phyloP scores from a whole-genome alignment of 139 green algal genomes.

The Pseudopediastrum boryanum region DNA sequence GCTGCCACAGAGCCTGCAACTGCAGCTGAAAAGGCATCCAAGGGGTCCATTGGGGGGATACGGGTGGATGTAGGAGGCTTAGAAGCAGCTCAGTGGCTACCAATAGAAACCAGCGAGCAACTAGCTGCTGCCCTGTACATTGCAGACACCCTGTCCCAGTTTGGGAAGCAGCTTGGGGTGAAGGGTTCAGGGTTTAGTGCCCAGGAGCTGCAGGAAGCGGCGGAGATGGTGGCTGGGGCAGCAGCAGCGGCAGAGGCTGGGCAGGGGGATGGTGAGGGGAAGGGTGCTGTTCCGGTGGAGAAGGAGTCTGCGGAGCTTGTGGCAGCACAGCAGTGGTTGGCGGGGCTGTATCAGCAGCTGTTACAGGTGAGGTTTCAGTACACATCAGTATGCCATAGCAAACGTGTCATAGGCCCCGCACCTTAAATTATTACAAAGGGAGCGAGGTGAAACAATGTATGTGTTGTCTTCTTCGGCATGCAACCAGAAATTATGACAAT shows the following conservation, averaged over 20 bases:
- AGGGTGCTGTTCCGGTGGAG: neutral
- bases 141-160: constrained; percentile 16
- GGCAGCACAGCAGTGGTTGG: constrained; percentile 22
- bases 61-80: neutral
- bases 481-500: too few relatives aligned
- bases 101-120: too few relatives aligned
- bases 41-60: neutral
- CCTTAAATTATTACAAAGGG: too few relatives aligned
- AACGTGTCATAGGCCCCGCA: too few relatives aligned
- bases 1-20: neutral
- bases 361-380: constrained; percentile 32
- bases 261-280: neutral
- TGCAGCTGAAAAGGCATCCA: neutral
- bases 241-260: neutral
- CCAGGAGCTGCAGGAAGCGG: neutral
- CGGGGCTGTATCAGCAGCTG: constrained; percentile 3
- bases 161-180: constrained; percentile 11
- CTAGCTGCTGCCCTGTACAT: constrained; percentile 22
- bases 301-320: neutral
- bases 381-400: too few relatives aligned
- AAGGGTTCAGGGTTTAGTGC: neutral
- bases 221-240: neutral
- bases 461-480: too few relatives aligned
- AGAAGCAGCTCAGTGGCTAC: neutral
- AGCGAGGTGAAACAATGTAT: too few relatives aligned